Conservation (phyloP, 1,139 yeast genomes). For the Scheffersomyces lignicola region DNA sequence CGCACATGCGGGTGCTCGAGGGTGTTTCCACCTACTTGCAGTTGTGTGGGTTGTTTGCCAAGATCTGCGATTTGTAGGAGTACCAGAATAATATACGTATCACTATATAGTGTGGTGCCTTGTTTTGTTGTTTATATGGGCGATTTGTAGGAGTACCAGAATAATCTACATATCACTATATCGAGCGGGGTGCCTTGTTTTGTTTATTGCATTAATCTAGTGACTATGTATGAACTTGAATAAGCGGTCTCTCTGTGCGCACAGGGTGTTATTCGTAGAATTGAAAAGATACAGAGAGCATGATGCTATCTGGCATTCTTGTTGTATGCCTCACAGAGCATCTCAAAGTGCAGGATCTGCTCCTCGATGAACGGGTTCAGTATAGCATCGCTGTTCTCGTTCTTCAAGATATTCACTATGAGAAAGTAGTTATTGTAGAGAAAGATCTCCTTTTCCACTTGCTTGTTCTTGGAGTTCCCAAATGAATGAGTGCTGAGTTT, state of each 20-base stretch:
- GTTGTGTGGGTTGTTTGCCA: constrained; percentile 78
- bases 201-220: constrained; percentile 52
- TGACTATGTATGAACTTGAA: no score
- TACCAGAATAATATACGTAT: background rate
- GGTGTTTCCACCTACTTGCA: constrained; percentile 91
- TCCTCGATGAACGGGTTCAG: constrained; percentile 51
- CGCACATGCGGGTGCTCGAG: constrained; percentile 89
- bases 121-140: constrained; percentile 55
- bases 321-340: constrained; percentile 61
- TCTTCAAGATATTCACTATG: constrained; percentile 47
- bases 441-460: constrained; percentile 63
- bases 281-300: no score
- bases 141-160: constrained; percentile 15
- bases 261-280: constrained; percentile 4
- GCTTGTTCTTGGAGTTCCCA: constrained; percentile 36
- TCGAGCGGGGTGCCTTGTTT: background rate
- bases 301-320: constrained; percentile 9
- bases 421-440: constrained; percentile 73
- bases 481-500: constrained; percentile 53
- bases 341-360: constrained; percentile 61
- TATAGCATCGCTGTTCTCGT: constrained; percentile 39
- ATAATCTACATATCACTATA: background rate
- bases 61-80: constrained; percentile 38
- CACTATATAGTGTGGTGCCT: background rate
- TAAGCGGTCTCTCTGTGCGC: background rate